A percentile compares a stretch with the other conserved stretches of the same genome.
Conservation (phyloP, 495 filamentous ascomycete species). For the Neurospora sp. region DNA sequence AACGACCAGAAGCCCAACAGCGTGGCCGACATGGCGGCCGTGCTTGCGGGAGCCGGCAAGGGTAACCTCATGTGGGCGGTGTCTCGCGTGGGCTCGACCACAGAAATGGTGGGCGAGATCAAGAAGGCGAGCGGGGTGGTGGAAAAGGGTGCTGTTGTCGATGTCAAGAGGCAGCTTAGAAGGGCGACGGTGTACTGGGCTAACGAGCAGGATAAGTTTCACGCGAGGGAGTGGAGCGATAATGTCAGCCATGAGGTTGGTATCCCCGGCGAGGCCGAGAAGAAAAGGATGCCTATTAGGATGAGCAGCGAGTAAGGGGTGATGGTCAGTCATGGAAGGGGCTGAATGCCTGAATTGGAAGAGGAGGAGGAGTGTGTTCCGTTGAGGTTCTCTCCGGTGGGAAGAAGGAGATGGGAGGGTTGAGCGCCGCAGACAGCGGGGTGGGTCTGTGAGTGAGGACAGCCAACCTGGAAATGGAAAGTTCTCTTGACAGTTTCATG, state of each 20-base stretch:
- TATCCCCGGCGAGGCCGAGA: constrained; percentile 27
- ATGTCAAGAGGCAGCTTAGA: constrained; percentile 20
- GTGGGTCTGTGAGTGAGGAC: neutral
- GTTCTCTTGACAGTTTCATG: neutral
- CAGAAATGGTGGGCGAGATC: constrained; percentile 20
- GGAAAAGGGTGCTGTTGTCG: constrained; percentile 9
- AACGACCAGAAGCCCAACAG: constrained; percentile 87
- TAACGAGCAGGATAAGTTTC: constrained; percentile 53
- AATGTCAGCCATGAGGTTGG: constrained; percentile 50
- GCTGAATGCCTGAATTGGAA: neutral
- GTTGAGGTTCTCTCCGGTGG: neutral
- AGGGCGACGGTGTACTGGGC: constrained; percentile 54
- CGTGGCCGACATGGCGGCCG: constrained; percentile 76
- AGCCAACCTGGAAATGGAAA: neutral
- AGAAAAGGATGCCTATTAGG: neutral
- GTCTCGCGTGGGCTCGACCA: constrained; percentile 19
- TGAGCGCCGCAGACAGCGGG: neutral
- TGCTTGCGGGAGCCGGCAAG: constrained; percentile 46
- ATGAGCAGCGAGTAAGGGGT: neutral
- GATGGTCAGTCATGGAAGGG: neutral
- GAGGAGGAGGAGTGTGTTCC: neutral
- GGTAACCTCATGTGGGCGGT: constrained; percentile 36
- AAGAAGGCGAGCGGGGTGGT: constrained; percentile 12
- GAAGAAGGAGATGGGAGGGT: neutral
- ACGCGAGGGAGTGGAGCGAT: constrained; percentile 56